Evolutionary conservation across 345 rosid species (phyloP).

Genomic region (Lumnitzera littorea): DNA sequence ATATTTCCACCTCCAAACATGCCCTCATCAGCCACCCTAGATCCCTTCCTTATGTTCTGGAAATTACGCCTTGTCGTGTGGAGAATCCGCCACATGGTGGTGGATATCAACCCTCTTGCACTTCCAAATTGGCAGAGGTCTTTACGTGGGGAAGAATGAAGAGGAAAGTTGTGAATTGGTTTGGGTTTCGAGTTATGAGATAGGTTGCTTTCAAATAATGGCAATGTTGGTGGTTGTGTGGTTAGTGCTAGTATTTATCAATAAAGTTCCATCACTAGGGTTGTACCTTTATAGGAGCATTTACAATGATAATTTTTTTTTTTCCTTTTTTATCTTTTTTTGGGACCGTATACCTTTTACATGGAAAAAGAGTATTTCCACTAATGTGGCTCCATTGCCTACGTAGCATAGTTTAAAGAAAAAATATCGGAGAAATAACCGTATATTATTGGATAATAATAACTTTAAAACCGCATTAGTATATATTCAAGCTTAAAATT

Average conservation of each 20-base stretch:
- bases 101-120: too few species aligned
- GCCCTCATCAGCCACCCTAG: constrained; percentile 69
- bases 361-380: too few species aligned
- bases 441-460: too few species aligned
- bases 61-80: constrained; percentile 32
- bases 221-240: constrained; percentile 26
- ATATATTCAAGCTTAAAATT: too few species aligned
- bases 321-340: too few species aligned
- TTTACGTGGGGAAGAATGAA: neutral
- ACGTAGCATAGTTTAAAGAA: too few species aligned
- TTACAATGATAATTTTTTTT: constrained; percentile 1
- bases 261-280: constrained; percentile 2
- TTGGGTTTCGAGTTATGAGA: neutral
- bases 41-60: constrained; percentile 52
- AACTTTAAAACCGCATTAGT: too few species aligned
- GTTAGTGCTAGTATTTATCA: constrained; percentile 38
- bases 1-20: constrained; percentile 19
- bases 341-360: too few species aligned
- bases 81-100: constrained; percentile 34
- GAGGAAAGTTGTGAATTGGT: neutral
- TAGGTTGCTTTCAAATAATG: constrained; percentile 19
- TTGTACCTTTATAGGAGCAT: constrained; percentile 19
- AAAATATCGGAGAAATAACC: too few species aligned
- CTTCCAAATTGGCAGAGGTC: neutral
- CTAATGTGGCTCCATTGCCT: too few species aligned